phyloP scores from a whole-genome alignment of 371 early-diverging fungal species.

The Parasitella parasitica region DNA sequence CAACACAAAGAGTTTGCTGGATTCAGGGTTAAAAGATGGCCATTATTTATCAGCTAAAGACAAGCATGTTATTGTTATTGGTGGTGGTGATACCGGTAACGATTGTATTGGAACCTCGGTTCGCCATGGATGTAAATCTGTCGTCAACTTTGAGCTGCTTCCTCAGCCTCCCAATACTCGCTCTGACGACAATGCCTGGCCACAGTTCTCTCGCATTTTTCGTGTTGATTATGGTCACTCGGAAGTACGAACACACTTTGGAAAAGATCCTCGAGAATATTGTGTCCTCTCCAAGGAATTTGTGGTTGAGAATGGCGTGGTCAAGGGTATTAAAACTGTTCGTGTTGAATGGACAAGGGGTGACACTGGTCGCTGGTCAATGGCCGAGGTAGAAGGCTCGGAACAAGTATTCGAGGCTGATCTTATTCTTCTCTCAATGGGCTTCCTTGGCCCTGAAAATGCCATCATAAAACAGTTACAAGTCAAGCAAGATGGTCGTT shows the following conservation, averaged over 20 bases:
- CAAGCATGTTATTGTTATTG: constrained; percentile 96
- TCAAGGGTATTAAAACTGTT: constrained; percentile 90
- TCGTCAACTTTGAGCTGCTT: constrained; percentile 93
- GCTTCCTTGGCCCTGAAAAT: constrained; percentile 94
- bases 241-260: constrained; percentile 81
- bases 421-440: constrained; percentile 91
- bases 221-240: constrained; percentile 95
- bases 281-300: constrained; percentile 92
- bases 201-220: constrained; percentile 90
- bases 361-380: constrained; percentile 77
- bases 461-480: constrained; percentile 76
- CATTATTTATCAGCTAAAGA: constrained; percentile 84
- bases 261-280: constrained; percentile 93
- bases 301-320: constrained; percentile 75
- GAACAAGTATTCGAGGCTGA: constrained; percentile 87
- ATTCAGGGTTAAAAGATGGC: constrained; percentile 71
- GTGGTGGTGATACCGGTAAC: constrained; percentile 97
- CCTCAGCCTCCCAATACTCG: constrained; percentile 85
- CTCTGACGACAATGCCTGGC: constrained; percentile 94
- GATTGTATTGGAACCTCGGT: constrained; percentile 95
- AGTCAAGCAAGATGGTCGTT: constrained; percentile 70
- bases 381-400: constrained; percentile 82
- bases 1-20: constrained; percentile 85
- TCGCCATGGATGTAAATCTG: constrained; percentile 87
- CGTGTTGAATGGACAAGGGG: constrained; percentile 92